Base-by-base conservation (phyloP, 345 rosid species). In the Eucalyptus marginata region DNA sequence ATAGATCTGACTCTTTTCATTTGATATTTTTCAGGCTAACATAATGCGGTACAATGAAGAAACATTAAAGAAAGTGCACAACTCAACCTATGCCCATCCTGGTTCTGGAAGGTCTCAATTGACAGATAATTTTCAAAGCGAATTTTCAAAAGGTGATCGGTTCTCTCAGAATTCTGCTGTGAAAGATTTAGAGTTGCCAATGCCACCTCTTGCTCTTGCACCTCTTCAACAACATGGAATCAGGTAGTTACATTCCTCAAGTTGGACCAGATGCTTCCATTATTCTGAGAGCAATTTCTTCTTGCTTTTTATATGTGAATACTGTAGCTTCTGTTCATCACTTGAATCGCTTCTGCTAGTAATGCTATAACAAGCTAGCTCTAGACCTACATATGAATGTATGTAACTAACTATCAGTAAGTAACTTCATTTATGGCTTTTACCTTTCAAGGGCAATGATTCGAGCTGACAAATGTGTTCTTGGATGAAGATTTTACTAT, bases 101-200 rank as follows among this genome's bases (percentile, higher is more conserved):
- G 95, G 93, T 86, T 91, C 95, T n/a, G 90, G 49, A 88, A 94
- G 93, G 62, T 92, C 96, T 87, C 94, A 93, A 25, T 91, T 93
- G 87, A 89, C 95, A 44, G 89, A 93, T 89, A 88, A 91, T 86
- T 81, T 91, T 80, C 90, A 93, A 16, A 91, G 92, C 83, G 92
- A 92, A 76, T 56, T 87, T 31, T 59, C 87, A 58, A 89, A 50
- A 46, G 49, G 71, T 89, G 87, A 64, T 86, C 90, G 81, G 86
- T 93, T 89, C 68, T 93, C 95, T 62, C 92, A 90, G 51, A 91
- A 92, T 92, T 86, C 94, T 52, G 92, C 93, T 88, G 84, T 88
- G 46, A 90, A 92, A 90, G 99, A 97, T 94, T 90, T 94, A 87
- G 99, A 96, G 91, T 93, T 97, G 97, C 99, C 97, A 68, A 96